Conservation (phyloP, 1,284 basidiomycete species). For the Garcileccinum viscosum region DNA sequence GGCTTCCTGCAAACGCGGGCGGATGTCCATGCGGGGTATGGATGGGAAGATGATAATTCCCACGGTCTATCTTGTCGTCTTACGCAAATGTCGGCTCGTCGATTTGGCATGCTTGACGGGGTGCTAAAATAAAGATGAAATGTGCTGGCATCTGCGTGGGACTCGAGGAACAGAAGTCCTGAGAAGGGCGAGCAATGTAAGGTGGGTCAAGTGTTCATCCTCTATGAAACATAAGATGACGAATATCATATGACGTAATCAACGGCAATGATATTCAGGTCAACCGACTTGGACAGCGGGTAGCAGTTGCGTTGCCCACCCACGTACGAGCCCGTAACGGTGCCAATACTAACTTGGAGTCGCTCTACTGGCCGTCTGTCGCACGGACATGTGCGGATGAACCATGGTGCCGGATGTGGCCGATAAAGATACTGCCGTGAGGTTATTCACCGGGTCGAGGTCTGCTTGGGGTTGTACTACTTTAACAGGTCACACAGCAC, state of each 20-base stretch:
- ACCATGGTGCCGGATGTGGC: background rate
- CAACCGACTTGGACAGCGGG: no score
- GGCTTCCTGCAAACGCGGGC: slow-evolving; percentile 46
- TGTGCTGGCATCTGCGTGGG: no score
- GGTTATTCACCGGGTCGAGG: background rate
- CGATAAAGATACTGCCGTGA: background rate
- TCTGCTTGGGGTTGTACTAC: background rate
- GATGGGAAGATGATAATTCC: background rate
- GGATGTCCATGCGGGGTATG: slow-evolving; percentile 28
- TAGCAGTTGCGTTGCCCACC: no score
- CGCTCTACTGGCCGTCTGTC: background rate
- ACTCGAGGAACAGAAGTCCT: no score
- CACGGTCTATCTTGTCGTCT: background rate
- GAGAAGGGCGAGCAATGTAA: no score
- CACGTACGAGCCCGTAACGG: background rate
- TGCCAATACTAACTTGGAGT: background rate
- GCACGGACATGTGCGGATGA: background rate
- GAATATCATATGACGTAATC: background rate
- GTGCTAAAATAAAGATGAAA: no score
- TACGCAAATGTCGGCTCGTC: no score
- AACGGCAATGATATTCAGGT: no score
- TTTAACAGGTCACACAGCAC: background rate
- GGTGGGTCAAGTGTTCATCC: background rate
- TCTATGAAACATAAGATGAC: background rate
- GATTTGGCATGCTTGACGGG: no score